These are phyloP conservation scores for Vigna nakashimae DNA, from an alignment of 306 rosid species.

Conservation along the genomic window DNA sequence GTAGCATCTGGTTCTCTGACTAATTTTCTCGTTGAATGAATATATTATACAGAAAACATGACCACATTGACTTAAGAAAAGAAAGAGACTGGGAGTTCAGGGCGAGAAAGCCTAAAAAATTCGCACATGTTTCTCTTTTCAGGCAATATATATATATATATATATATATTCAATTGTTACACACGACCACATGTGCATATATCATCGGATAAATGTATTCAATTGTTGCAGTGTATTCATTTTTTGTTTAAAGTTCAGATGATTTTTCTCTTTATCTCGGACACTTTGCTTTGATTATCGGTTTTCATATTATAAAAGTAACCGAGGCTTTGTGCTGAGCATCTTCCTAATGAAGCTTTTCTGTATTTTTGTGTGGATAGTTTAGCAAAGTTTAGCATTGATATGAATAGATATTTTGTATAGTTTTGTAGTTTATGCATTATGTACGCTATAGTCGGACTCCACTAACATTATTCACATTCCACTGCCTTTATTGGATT, in stretches of 20 bases:
- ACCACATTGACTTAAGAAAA: not conserved
- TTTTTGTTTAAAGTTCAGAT: not conserved
- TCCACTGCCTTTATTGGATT: slow-evolving; percentile 35
- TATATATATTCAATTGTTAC: slow-evolving; percentile 5
- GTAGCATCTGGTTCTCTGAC: slow-evolving; percentile 36
- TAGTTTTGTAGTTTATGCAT: slow-evolving; percentile 27
- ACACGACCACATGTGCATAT: not conserved
- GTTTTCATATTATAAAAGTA: slow-evolving; percentile 30
- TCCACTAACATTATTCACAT: slow-evolving; percentile 46
- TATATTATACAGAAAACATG: slow-evolving; percentile 4
- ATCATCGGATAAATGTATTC: slow-evolving; percentile 8
- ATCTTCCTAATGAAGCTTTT: slow-evolving; percentile 36
- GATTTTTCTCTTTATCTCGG: not conserved
- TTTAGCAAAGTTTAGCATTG: slow-evolving; percentile 4
- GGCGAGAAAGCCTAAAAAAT: not conserved
- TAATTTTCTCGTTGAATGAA: slow-evolving; percentile 15
- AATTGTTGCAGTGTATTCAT: slow-evolving; percentile 11
- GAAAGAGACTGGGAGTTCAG: not conserved
- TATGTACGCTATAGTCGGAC: not conserved
- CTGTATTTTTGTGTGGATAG: slow-evolving; percentile 18
- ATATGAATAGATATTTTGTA: slow-evolving; percentile 30
- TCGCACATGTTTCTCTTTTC: slow-evolving; percentile 33
- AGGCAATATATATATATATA: slow-evolving; percentile 10
- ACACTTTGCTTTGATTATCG: slow-evolving; percentile 20
- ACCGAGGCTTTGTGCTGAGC: slow-evolving; percentile 17